Conservation (phyloP, 495 filamentous ascomycete species). For the Neurospora cerealis region DNA sequence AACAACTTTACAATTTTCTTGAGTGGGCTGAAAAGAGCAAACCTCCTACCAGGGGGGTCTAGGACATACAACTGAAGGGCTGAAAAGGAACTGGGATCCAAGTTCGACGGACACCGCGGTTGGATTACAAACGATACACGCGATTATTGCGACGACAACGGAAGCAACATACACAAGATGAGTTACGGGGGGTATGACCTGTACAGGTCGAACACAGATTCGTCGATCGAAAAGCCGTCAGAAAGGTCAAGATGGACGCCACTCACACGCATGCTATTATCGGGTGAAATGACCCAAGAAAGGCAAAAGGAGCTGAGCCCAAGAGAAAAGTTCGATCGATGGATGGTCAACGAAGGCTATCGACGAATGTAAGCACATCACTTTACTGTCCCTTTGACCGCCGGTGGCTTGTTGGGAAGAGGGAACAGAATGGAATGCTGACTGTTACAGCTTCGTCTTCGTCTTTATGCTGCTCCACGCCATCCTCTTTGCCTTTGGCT, state of each 20-base stretch:
- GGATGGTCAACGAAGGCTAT: slow-evolving; percentile 76
- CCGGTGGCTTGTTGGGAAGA: neutral
- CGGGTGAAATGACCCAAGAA: slow-evolving; percentile 58
- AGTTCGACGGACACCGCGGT: neutral
- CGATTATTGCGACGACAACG: slow-evolving; percentile 7
- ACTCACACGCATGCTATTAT: slow-evolving; percentile 57
- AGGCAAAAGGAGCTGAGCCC: slow-evolving; percentile 48
- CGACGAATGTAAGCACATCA: slow-evolving; percentile 50
- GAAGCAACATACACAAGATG: slow-evolving; percentile 25
- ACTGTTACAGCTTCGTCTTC: slow-evolving; percentile 51
- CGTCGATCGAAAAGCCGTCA: slow-evolving; percentile 31
- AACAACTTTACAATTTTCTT: slow-evolving; percentile 7
- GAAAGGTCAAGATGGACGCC: slow-evolving; percentile 61
- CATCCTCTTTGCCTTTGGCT: slow-evolving; percentile 62
- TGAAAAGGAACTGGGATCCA: slow-evolving; percentile 4
- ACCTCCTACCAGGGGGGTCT: neutral
- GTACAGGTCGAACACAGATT: slow-evolving; percentile 15
- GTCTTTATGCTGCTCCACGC: slow-evolving; percentile 56
- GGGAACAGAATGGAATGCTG: slow-evolving; percentile 5
- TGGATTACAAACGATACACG: slow-evolving; percentile 5
- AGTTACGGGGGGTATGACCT: slow-evolving; percentile 26
- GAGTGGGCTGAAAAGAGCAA: neutral
- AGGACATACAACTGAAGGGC: slow-evolving; percentile 2
- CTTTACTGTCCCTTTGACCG: neutral
- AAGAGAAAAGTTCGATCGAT: slow-evolving; percentile 43